These are phyloP conservation scores for Blastosporella zonata DNA, from an alignment of 1,284 basidiomycete genomes.

Conservation along the genomic window DNA sequence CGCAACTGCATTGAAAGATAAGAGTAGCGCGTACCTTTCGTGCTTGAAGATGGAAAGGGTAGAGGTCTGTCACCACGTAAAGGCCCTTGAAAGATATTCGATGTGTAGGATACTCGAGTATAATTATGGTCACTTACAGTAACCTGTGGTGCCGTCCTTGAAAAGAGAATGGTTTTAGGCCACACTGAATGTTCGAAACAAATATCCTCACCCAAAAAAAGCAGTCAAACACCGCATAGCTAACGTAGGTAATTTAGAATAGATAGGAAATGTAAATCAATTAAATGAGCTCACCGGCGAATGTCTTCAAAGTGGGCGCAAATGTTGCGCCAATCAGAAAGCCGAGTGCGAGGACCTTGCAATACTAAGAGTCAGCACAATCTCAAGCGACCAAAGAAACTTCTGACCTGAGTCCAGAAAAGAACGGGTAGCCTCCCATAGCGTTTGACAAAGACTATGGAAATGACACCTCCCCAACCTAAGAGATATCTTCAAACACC, in stretches of 20 bases:
- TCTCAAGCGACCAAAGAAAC: neutral
- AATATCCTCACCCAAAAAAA: conserved; percentile 56
- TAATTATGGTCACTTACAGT: too few species aligned
- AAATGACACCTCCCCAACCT: conserved; percentile 60
- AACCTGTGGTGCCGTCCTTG: conserved; percentile 68
- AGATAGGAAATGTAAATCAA: too few species aligned
- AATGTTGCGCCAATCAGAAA: conserved; percentile 24
- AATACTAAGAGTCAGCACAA: neutral
- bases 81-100: too few species aligned
- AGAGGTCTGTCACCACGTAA: conserved; percentile 66
- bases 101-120: too few species aligned
- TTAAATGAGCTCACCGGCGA: too few species aligned
- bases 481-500: too few species aligned
- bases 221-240: conserved; percentile 71
- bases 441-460: conserved; percentile 55
- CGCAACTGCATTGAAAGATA: too few species aligned
- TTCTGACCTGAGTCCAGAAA: conserved; percentile 54
- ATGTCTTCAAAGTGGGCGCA: conserved; percentile 34
- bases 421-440: conserved; percentile 60
- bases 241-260: conserved; percentile 24
- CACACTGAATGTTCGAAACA: neutral
- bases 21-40: conserved; percentile 53
- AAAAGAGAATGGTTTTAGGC: neutral
- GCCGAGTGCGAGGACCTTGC: conserved; percentile 20
- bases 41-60: conserved; percentile 76